Base-by-base conservation (phyloP, 2,329 filamentous ascomycete species). In the Fusarium sacchari region DNA sequence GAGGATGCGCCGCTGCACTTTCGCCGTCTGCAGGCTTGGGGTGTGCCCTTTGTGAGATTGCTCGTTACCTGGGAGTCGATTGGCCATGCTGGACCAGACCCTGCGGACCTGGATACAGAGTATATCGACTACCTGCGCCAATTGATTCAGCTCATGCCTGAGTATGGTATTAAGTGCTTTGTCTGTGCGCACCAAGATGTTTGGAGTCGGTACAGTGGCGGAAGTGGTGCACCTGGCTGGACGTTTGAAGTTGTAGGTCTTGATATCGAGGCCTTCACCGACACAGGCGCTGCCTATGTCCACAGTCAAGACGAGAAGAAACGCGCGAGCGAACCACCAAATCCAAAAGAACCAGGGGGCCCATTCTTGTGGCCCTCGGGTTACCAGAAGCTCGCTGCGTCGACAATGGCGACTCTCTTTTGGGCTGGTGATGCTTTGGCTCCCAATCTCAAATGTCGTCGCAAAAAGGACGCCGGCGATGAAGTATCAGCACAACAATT, bases 11-110 rank as follows among this genome's bases (percentile, higher is more conserved):
- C 79, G 30, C 75, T 83, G 37, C 83, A 84, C 60, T 83, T 84
- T 58, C 73, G 78, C 24, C 77, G 82, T 6, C 76, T 84, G 34
- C 79, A 76, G 53, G 78, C 80, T 39, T 84, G 83, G 83, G 83
- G 83, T 0, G 66, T 82, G 40, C 81, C 82, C 36, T 71, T 84
- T 30, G 77, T 84, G 18, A 79, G 83, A 32, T 77, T 84, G 59
- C 81, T 84, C 18, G 82, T 84, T n/a, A 83, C 82, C 8, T 84
- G 83, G 83, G 83, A 84, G 64, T 81, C 83, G 11, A 74, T 84
- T 13, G 83, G 79, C 6, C 81, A 82, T 55, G 66, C 75, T 2
- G 80, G 81, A 1, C 80, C 81, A 17, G 75, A 81, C 59, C 78
- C 80, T 7, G 61, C 65, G 43, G 78, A 83, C 63, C 69, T 80